These are phyloP conservation scores for Colletotrichum orchidophilum DNA, from an alignment of 2,329 filamentous ascomycete species.

Conservation along the genomic window DNA sequence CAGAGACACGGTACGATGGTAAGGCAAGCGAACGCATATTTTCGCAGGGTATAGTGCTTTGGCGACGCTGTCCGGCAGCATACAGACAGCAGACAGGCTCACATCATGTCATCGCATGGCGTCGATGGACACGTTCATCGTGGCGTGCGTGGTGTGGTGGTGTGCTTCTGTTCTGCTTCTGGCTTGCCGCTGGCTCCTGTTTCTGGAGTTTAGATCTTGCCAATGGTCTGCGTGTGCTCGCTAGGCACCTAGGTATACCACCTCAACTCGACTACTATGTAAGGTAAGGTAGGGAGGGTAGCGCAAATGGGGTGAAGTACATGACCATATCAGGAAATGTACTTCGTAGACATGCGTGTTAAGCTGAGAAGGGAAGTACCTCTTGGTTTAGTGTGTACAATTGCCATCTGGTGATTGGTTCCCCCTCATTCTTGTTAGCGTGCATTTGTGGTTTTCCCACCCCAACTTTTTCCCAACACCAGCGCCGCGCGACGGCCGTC, in stretches of 20 bases:
- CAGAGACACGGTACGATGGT: neutral
- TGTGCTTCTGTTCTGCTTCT: constrained; percentile 14
- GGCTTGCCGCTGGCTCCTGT: neutral
- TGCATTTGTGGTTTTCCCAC: neutral
- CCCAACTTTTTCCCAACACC: constrained; percentile 24
- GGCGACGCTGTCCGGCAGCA: neutral
- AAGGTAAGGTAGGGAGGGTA: too few species aligned
- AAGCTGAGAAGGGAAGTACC: neutral
- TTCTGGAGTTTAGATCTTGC: neutral
- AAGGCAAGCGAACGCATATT: neutral
- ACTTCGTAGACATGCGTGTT: neutral
- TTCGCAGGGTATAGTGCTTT: neutral
- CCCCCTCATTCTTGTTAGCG: constrained; percentile 24
- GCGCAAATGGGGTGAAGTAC: too few species aligned
- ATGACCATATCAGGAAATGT: neutral
- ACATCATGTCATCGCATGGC: neutral
- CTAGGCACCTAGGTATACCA: neutral
- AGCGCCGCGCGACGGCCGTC: neutral
- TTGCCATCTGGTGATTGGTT: constrained; percentile 17
- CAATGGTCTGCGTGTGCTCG: neutral
- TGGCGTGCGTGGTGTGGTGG: constrained; percentile 8
- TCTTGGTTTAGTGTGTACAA: neutral
- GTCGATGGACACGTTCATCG: neutral
- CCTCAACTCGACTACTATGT: too few species aligned
- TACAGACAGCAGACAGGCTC: neutral